Evolutionary conservation across 495 filamentous ascomycete species (phyloP).

Genomic region (Aspergillus diversus): DNA sequence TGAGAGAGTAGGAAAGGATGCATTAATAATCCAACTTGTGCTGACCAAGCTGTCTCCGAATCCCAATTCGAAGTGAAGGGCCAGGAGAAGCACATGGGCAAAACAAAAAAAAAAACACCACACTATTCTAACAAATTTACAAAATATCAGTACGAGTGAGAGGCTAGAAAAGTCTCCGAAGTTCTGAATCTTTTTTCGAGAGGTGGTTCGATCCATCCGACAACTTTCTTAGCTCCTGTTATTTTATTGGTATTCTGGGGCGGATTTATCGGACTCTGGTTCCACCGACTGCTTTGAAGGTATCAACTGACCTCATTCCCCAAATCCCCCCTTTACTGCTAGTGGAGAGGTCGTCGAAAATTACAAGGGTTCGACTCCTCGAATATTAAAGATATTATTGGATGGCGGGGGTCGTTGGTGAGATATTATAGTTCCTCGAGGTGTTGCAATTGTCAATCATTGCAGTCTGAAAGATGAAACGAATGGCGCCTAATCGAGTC

Average conservation of each 20-base stretch:
- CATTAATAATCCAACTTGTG: neutral
- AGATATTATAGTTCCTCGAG: neutral
- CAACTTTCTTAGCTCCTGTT: neutral
- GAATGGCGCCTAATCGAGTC: too few species aligned
- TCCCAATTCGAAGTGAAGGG: neutral
- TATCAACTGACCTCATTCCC: too few species aligned
- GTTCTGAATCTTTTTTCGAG: neutral
- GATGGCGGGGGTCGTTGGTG: neutral
- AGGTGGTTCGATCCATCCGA: neutral
- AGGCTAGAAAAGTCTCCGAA: constrained; percentile 3
- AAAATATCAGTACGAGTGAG: neutral
- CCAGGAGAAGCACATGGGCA: neutral
- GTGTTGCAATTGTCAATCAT: too few species aligned
- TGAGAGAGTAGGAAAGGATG: neutral
- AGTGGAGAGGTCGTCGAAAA: too few species aligned
- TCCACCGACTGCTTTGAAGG: neutral
- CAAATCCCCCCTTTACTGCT: too few species aligned
- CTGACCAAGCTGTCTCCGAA: neutral
- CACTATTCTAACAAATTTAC: too few species aligned
- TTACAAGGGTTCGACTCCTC: neutral
- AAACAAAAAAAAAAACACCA: too few species aligned
- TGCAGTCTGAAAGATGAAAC: too few species aligned
- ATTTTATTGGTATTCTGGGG: neutral
- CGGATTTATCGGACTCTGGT: constrained; percentile 4
- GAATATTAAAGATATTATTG: neutral